phyloP scores from a whole-genome alignment of 2,329 filamentous ascomycete species.

The Sporothrix protearum region DNA sequence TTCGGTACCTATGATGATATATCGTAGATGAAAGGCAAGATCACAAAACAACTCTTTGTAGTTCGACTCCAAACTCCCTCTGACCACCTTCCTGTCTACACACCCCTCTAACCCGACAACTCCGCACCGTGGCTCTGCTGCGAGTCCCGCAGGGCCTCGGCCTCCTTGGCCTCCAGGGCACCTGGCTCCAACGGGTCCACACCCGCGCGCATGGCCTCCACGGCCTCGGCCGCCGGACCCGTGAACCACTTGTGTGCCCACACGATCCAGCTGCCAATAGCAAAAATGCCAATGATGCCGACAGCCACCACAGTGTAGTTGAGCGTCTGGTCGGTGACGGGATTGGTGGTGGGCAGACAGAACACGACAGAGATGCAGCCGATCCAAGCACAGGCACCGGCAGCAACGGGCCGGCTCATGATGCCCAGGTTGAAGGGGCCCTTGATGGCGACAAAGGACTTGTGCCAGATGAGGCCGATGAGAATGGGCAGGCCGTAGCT shows the following conservation, averaged over 20 bases:
- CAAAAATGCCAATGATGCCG: constrained; percentile 51
- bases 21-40: not conserved
- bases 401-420: constrained; percentile 46
- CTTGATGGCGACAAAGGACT: constrained; percentile 48
- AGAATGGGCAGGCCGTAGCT: constrained; percentile 57
- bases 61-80: not conserved
- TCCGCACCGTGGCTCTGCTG: not conserved
- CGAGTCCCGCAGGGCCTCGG: constrained; percentile 25
- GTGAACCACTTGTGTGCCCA: constrained; percentile 55
- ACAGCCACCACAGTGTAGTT: constrained; percentile 60
- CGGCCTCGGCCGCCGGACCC: constrained; percentile 52
- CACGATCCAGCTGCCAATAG: constrained; percentile 48
- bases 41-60: not conserved
- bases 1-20: too few species aligned
- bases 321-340: constrained; percentile 53
- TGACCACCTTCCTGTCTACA: not conserved
- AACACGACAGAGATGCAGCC: constrained; percentile 55
- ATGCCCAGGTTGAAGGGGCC: constrained; percentile 53
- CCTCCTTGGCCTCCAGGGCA: constrained; percentile 39
- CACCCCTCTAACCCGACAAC: not conserved
- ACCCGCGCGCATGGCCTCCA: constrained; percentile 47
- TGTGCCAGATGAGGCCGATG: constrained; percentile 50
- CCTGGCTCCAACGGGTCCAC: constrained; percentile 47
- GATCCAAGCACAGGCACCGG: constrained; percentile 51
- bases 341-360: constrained; percentile 54